A percentile compares a stretch with the other conserved stretches of the same genome.
Conservation (phyloP, 2,329 filamentous ascomycete species). For the Calonectria hongkongensis region DNA sequence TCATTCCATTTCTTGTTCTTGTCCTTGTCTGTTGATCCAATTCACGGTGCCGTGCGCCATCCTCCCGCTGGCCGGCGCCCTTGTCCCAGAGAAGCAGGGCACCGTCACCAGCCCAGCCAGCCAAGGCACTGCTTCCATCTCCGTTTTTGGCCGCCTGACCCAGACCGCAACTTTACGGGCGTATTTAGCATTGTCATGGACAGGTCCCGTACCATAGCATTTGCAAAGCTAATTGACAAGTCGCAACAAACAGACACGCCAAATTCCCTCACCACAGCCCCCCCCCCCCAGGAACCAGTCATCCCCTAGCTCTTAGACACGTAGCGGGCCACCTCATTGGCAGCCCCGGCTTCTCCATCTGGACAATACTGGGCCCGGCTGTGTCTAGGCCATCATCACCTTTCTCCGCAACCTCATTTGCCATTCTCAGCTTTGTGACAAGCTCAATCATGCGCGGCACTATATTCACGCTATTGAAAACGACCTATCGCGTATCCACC, state of each 20-base stretch:
- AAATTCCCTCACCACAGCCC: conserved; percentile 18
- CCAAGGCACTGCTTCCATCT: background rate
- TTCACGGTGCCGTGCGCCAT: background rate
- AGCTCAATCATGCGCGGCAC: conserved; percentile 7
- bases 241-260: background rate
- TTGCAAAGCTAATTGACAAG: conserved; percentile 24
- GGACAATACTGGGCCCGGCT: conserved; percentile 8
- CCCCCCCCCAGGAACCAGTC: background rate
- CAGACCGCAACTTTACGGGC: conserved; percentile 23
- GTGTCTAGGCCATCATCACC: conserved; percentile 6
- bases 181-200: background rate
- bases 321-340: conserved; percentile 13
- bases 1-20: background rate
- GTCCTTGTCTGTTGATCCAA: conserved; percentile 5
- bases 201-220: conserved; percentile 13
- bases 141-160: background rate
- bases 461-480: conserved; percentile 11
- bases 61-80: background rate
- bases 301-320: conserved; percentile 10
- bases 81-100: background rate
- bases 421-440: background rate
- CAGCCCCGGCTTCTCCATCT: conserved; percentile 8
- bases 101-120: conserved; percentile 10
- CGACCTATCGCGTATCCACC: background rate
- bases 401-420: conserved; percentile 8